Conservation (phyloP, 2,329 filamentous ascomycete genomes). For the Didymella segeticola region DNA sequence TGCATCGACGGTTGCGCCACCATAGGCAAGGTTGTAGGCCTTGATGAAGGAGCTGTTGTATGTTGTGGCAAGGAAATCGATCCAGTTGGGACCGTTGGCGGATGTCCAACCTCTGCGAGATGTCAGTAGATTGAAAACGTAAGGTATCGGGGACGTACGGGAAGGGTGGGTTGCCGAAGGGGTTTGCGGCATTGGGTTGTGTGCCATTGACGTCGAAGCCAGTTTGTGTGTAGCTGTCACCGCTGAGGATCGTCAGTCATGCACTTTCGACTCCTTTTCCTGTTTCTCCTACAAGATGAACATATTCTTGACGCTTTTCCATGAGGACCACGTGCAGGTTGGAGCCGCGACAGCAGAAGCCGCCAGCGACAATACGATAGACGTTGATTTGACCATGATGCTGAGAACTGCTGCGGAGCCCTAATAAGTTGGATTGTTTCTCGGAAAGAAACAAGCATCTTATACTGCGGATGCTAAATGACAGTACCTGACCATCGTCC, state of each 20-base stretch:
- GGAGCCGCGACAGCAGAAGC: constrained; percentile 30
- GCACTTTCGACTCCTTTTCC: no score
- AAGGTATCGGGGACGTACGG: constrained; percentile 38
- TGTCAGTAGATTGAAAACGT: constrained; percentile 5
- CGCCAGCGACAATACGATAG: constrained; percentile 31
- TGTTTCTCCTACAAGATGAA: constrained; percentile 37
- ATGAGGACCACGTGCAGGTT: constrained; percentile 38
- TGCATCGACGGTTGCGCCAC: constrained; percentile 52
- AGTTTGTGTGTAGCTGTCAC: constrained; percentile 67
- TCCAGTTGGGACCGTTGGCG: constrained; percentile 62
- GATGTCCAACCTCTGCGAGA: constrained; percentile 41
- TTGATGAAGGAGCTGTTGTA: constrained; percentile 53
- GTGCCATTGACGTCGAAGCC: constrained; percentile 62
- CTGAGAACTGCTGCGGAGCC: not conserved
- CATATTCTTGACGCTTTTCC: constrained; percentile 43
- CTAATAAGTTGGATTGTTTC: not conserved
- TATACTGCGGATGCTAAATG: constrained; percentile 16
- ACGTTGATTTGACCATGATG: constrained; percentile 33
- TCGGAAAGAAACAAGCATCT: not conserved
- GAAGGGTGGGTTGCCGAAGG: constrained; percentile 67
- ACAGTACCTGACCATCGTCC: constrained; percentile 17
- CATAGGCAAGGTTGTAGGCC: constrained; percentile 61
- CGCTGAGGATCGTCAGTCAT: constrained; percentile 46
- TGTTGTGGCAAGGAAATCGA: constrained; percentile 53
- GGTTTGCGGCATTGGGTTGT: constrained; percentile 61